Evolutionary conservation across 495 filamentous ascomycete species (phyloP).

Genomic region (Bacidia rubella): DNA sequence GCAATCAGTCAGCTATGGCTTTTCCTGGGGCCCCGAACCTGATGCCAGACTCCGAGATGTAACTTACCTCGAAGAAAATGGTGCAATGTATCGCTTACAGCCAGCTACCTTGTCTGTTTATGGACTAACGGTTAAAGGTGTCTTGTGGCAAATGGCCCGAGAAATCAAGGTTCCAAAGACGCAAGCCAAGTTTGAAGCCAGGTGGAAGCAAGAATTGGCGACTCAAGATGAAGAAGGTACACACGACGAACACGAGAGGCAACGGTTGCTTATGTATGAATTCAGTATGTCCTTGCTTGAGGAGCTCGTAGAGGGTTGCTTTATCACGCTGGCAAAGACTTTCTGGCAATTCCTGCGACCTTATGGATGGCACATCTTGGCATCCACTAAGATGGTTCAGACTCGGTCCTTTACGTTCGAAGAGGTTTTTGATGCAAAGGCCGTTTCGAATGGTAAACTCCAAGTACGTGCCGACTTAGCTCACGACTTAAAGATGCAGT

Average conservation of each 20-base stretch:
- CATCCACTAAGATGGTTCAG: neutral
- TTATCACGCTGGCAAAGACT: slow-evolving; percentile 4
- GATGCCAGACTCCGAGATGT: neutral
- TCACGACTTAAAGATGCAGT: neutral
- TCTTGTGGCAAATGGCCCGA: slow-evolving; percentile 2
- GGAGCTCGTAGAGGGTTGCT: neutral
- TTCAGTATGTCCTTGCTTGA: slow-evolving; percentile 2
- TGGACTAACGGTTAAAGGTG: slow-evolving; percentile 1
- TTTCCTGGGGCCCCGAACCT: slow-evolving; percentile 7
- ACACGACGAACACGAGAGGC: neutral
- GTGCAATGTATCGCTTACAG: slow-evolving; percentile 1
- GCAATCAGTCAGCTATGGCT: neutral
- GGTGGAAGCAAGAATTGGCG: slow-evolving; percentile 1
- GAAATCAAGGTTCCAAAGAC: neutral
- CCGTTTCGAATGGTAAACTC: neutral
- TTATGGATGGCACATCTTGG: neutral
- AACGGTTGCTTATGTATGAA: neutral
- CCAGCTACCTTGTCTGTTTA: slow-evolving; percentile 1
- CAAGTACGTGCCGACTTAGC: too few species aligned
- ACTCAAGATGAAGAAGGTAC: neutral
- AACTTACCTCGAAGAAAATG: slow-evolving; percentile 3
- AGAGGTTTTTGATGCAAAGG: neutral
- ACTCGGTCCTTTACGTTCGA: slow-evolving; percentile 1
- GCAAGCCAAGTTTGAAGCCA: neutral
- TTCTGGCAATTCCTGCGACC: slow-evolving; percentile 6